A percentile compares a stretch with the other conserved stretches of the same genome.
These are phyloP conservation scores for Aschersonia sp. DNA, from an alignment of 2,329 filamentous ascomycete species.

Conservation along the genomic window DNA sequence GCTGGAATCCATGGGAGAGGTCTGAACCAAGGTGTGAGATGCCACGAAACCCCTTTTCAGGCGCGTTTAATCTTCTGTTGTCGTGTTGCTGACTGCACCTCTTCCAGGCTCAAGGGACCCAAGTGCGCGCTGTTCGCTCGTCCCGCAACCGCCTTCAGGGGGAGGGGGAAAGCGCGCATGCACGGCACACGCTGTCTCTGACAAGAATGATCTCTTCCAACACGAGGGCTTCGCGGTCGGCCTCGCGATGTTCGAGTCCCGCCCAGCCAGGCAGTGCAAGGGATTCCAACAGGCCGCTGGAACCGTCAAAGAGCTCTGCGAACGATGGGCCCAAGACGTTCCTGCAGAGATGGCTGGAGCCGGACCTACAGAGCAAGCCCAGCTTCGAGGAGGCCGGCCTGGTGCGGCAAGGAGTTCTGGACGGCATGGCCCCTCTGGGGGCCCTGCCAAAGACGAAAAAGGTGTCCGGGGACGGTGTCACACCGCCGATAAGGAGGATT, in stretches of 20 bases:
- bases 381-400: slow-evolving; percentile 71
- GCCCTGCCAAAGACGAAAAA: slow-evolving; percentile 47
- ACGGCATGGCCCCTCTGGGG: slow-evolving; percentile 74
- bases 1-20: slow-evolving; percentile 18
- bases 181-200: background rate
- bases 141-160: background rate
- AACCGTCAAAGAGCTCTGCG: slow-evolving; percentile 20
- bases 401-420: slow-evolving; percentile 59
- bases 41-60: background rate
- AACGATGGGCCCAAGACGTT: slow-evolving; percentile 29
- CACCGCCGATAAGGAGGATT: slow-evolving; percentile 24
- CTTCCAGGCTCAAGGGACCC: background rate
- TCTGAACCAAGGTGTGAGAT: slow-evolving; percentile 13
- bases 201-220: slow-evolving; percentile 24
- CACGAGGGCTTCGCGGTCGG: slow-evolving; percentile 33
- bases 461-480: slow-evolving; percentile 10
- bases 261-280: slow-evolving; percentile 17
- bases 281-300: slow-evolving; percentile 15
- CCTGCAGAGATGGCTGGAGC: slow-evolving; percentile 45
- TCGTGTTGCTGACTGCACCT: slow-evolving; percentile 5
- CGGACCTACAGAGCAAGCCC: slow-evolving; percentile 42
- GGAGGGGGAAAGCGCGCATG: too few relatives aligned
- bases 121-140: background rate
- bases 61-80: background rate
- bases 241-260: slow-evolving; percentile 40